These are phyloP conservation scores for Starmerella roubikii DNA, from an alignment of 805 yeast species.

Conservation along the genomic window DNA sequence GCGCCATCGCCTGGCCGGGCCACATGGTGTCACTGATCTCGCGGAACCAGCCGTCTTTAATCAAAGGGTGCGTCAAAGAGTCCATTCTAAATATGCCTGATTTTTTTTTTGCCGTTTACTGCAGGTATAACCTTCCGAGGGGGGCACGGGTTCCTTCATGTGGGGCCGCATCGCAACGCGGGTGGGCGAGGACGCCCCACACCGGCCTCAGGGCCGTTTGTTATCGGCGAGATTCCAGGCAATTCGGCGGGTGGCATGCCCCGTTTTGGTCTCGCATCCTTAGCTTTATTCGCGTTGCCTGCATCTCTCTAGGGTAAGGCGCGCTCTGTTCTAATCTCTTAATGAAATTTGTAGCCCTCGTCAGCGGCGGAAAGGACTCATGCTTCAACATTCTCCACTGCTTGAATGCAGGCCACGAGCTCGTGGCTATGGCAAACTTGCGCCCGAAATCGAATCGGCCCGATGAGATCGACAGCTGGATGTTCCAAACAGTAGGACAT, in stretches of 20 bases:
- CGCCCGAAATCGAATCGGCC: constrained; percentile 37
- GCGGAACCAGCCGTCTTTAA: constrained; percentile 83
- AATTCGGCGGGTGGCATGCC: too few species aligned
- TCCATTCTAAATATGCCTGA: constrained; percentile 10
- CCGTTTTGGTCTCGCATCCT: too few species aligned
- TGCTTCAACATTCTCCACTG: constrained; percentile 83
- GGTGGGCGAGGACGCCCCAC: too few species aligned
- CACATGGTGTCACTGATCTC: constrained; percentile 92
- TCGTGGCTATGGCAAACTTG: constrained; percentile 73
- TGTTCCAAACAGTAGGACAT: constrained; percentile 97
- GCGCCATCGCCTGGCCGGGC: constrained; percentile 97
- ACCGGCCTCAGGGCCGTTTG: too few species aligned
- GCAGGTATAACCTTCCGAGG: too few species aligned
- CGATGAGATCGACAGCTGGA: constrained; percentile 80
- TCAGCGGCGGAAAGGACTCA: constrained; percentile 95
- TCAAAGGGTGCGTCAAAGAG: constrained; percentile 20
- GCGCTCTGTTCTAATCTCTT: background rate
- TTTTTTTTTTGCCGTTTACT: too few species aligned
- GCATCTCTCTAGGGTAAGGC: too few species aligned
- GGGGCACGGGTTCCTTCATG: too few species aligned
- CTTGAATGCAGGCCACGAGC: constrained; percentile 68
- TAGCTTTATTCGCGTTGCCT: too few species aligned
- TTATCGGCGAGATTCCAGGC: too few species aligned
- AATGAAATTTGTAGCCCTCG: constrained; percentile 85
- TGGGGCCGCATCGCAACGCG: too few species aligned